Conservation (phyloP, 495 filamentous ascomycete genomes). For the Neurospora africana region DNA sequence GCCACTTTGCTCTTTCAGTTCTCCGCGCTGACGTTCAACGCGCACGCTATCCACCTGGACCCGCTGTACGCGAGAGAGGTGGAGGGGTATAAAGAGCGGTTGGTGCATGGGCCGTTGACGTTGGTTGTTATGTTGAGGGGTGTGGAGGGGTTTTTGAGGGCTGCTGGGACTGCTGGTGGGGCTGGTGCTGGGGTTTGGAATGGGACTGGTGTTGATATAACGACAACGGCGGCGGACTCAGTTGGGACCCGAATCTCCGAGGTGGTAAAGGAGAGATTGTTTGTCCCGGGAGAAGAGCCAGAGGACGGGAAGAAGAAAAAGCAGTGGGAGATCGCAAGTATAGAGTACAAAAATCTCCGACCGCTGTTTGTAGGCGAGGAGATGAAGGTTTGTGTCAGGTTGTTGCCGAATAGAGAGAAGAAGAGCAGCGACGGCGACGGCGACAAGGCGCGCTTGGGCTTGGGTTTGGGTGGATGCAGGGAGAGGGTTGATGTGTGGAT, state of each 20-base stretch:
- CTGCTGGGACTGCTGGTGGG: background rate
- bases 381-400: conserved; percentile 47
- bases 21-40: conserved; percentile 76
- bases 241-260: background rate
- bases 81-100: conserved; percentile 63
- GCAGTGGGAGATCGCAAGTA: conserved; percentile 26
- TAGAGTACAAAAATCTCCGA: conserved; percentile 75
- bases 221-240: background rate
- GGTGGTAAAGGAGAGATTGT: background rate
- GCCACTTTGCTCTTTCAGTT: conserved; percentile 68
- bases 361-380: conserved; percentile 67
- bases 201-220: background rate
- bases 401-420: conserved; percentile 13
- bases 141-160: conserved; percentile 26
- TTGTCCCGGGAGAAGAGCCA: background rate
- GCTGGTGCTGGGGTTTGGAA: too few species aligned
- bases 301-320: conserved; percentile 5
- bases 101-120: conserved; percentile 83
- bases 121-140: conserved; percentile 61
- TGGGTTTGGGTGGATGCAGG: background rate
- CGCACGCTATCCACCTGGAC: conserved; percentile 79
- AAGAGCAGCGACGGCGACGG: background rate
- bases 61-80: conserved; percentile 51
- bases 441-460: conserved; percentile 2
- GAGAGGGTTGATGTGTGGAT: conserved; percentile 56